Base-by-base conservation (phyloP, 139 green algal species). In the Micromonas commoda region DNA sequence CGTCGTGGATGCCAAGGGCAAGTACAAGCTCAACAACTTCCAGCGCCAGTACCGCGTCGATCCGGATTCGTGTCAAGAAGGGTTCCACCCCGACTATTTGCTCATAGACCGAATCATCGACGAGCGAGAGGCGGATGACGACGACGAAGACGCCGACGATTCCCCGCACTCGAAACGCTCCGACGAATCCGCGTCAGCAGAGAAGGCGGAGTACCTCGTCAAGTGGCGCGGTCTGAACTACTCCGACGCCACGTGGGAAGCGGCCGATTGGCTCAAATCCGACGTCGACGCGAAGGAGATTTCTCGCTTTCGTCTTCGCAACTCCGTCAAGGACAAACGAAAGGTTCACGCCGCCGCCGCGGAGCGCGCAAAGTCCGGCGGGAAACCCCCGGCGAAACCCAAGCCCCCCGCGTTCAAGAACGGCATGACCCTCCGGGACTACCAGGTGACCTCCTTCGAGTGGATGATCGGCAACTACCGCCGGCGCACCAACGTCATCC, bases 141-240 rank as follows among this genome's bases (percentile, higher is more conserved):
- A 70, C 5, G 63, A 70, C 3, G 63, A 70, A 1, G 63, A 70
- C 63, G 63, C 31, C 63, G 68, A 75, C 1, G 68, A 9, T 1
- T 39, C 33, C n/a, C n/a, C n/a, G 45, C 9, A 57, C 9, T 9
- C 9, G 16, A 16, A 57, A 16, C 9, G 9, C 9, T 57, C 45
- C 45, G 45, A 57, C 9, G 45, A 57, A 57, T 9, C 9, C 45
- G 45, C 45, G 45, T 9, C 45, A 16, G 45, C 45, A 16, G 16
- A 57, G 45, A 57, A 57, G 45, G 16, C 9, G 45, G 38, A 81
- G 3, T 82, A 74, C 51, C 63, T 74, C 1, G 70, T 78, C 3
- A 82, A 82, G 70, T 82, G 78, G 78, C 34, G 45, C 33, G 70
- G 78, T 23, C 73, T 82, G 26, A 29, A 29, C 21, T 82, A 82